These are phyloP conservation scores for Pisolithus microcarpus DNA, from an alignment of 768 basidiomycete genomes.

Conservation along the genomic window DNA sequence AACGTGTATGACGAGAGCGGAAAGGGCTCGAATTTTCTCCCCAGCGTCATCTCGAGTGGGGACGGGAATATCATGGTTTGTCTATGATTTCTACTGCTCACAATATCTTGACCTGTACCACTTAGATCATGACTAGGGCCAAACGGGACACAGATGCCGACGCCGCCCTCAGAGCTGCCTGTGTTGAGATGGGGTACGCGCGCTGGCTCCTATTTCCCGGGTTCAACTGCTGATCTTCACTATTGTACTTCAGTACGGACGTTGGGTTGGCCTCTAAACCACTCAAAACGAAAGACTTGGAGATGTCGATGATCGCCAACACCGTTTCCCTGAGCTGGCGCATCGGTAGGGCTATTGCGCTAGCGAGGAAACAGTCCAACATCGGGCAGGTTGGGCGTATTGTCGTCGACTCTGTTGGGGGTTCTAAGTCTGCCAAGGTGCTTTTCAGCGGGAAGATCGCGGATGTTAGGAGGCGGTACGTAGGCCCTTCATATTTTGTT, in stretches of 20 bases:
- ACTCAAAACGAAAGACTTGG: conserved; percentile 28
- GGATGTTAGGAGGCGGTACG: conserved; percentile 36
- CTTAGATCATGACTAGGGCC: conserved; percentile 36
- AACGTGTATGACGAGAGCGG: conserved; percentile 23
- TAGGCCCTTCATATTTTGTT: not conserved
- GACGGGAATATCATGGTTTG: conserved; percentile 31
- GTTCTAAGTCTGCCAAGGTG: conserved; percentile 28
- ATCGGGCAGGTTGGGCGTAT: conserved; percentile 31
- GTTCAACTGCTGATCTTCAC: not conserved
- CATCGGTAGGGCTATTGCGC: conserved; percentile 51
- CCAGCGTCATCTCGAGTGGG: conserved; percentile 30
- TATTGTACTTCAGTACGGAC: conserved; percentile 24
- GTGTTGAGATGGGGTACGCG: conserved; percentile 43
- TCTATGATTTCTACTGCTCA: not conserved
- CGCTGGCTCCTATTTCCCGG: not conserved
- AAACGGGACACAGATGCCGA: conserved; percentile 40
- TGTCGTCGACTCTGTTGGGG: conserved; percentile 32
- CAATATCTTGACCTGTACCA: conserved; percentile 8
- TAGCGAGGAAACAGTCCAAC: conserved; percentile 41
- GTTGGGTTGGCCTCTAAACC: conserved; percentile 41
- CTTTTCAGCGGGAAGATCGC: conserved; percentile 58
- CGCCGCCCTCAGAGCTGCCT: conserved; percentile 38
- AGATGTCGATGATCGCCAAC: conserved; percentile 38
- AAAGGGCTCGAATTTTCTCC: conserved; percentile 25
- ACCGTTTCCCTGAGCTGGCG: conserved; percentile 58